These are phyloP conservation scores for Flaveria ramosissima DNA, from an alignment of 129 eudicot species.

Conservation along the genomic window DNA sequence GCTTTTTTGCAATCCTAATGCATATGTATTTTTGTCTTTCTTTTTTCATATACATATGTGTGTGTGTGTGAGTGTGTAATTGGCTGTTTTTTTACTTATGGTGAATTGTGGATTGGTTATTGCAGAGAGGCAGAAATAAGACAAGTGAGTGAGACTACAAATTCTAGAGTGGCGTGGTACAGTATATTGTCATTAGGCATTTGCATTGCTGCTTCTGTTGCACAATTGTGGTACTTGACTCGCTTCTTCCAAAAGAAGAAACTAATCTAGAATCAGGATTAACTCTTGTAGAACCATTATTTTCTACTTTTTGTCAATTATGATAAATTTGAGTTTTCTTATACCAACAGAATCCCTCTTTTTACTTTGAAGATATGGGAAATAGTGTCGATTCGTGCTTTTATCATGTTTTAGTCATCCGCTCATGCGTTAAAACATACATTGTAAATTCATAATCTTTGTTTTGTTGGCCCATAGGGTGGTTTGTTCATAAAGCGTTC, in stretches of 20 bases:
- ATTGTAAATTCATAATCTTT: not conserved
- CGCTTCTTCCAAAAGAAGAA: conserved; percentile 92
- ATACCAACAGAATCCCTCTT: conserved; percentile 19
- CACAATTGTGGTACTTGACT: conserved; percentile 72
- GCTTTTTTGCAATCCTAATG: conserved; percentile 4
- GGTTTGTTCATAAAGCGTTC: not conserved
- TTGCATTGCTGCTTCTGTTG: conserved; percentile 60
- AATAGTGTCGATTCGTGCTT: not conserved
- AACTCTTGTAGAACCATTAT: conserved; percentile 21
- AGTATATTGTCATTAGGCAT: conserved; percentile 79
- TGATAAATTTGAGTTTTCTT: conserved; percentile 19
- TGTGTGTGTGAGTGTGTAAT: not conserved
- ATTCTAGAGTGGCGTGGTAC: conserved; percentile 79
- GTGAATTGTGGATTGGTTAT: conserved; percentile 18
- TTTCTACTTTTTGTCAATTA: conserved; percentile 2
- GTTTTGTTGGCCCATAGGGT: not conserved
- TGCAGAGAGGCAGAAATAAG: conserved; percentile 84
- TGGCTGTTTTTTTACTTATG: not conserved
- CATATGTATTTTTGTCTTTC: not conserved
- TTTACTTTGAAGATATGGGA: conserved; percentile 22
- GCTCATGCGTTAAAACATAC: not conserved
- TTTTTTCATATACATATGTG: not conserved
- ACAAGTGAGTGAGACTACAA: conserved; percentile 67
- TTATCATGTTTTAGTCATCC: not conserved
- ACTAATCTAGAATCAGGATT: conserved; percentile 62